Evolutionary conservation across 805 yeast species (phyloP).

Genomic region (Pichia eremophila): DNA sequence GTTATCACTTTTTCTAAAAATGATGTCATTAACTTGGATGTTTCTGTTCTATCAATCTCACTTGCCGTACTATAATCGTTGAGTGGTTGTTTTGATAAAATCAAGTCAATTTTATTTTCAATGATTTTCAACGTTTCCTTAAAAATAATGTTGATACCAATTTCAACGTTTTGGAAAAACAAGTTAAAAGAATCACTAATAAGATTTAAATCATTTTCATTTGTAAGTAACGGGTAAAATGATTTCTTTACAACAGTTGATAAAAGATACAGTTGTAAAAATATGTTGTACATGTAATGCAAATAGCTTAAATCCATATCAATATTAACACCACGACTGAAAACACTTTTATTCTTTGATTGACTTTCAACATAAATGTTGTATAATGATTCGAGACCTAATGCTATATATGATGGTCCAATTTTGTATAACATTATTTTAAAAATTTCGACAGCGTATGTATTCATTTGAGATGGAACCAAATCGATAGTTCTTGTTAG

Average conservation of each 20-base stretch:
- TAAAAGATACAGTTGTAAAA: conserved; percentile 39
- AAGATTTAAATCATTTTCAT: conserved; percentile 11
- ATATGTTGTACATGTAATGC: conserved; percentile 17
- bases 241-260: conserved; percentile 69
- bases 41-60: conserved; percentile 48
- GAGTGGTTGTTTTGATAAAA: conserved; percentile 52
- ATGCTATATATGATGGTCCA: conserved; percentile 66
- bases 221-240: conserved; percentile 57
- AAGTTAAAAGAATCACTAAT: conserved; percentile 18
- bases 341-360: conserved; percentile 18
- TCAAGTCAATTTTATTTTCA: conserved; percentile 38
- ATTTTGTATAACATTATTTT: conserved; percentile 60
- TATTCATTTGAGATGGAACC: conserved; percentile 51
- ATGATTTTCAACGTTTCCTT: conserved; percentile 47
- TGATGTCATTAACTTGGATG: conserved; percentile 54
- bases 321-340: conserved; percentile 12
- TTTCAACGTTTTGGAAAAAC: conserved; percentile 34
- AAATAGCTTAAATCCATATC: conserved; percentile 13
- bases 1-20: conserved; percentile 35
- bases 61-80: conserved; percentile 45
- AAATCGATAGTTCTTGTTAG: conserved; percentile 70
- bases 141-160: conserved; percentile 54
- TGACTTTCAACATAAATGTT: conserved; percentile 22
- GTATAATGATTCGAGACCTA: conserved; percentile 65
- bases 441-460: conserved; percentile 54